Percentiles rank a stretch among this genome's conserved stretches.
Conservation (phyloP, 129 eudicot species). For the Centrapalus pauciflorus region DNA sequence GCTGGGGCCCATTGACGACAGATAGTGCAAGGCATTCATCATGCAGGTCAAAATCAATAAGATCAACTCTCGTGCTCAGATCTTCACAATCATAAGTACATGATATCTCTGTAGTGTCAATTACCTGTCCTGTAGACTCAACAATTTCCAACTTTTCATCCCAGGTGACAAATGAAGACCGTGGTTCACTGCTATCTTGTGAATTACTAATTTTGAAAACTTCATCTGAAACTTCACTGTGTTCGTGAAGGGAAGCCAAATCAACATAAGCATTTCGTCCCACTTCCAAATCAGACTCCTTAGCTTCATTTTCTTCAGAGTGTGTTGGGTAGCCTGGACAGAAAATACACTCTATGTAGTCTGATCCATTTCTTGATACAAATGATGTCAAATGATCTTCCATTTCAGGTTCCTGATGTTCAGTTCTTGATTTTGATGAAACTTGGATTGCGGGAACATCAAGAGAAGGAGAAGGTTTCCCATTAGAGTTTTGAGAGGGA, state of each 20-base stretch:
- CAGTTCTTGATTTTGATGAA: constrained; percentile 18
- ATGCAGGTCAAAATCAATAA: constrained; percentile 9
- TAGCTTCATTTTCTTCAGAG: constrained; percentile 29
- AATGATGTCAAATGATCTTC: constrained; percentile 27
- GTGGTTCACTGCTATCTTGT: constrained; percentile 24
- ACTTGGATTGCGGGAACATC: constrained; percentile 22
- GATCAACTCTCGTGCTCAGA: not conserved
- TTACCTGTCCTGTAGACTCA: too few relatives aligned
- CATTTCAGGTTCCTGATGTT: constrained; percentile 18
- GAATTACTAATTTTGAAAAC: constrained; percentile 2
- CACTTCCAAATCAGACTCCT: constrained; percentile 20
- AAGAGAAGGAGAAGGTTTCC: constrained; percentile 32
- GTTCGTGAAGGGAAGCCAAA: constrained; percentile 23
- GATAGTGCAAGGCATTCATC: constrained; percentile 2
- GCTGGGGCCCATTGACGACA: too few relatives aligned
- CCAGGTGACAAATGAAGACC: constrained; percentile 43
- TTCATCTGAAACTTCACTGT: constrained; percentile 22
- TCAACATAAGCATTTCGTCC: constrained; percentile 19
- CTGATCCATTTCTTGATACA: constrained; percentile 31
- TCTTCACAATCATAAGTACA: constrained; percentile 8
- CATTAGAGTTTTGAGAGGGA: constrained; percentile 23
- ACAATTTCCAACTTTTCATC: constrained; percentile 44
- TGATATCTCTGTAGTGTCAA: too few relatives aligned
- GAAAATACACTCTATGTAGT: constrained; percentile 30
- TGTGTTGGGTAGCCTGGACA: constrained; percentile 36